Evolutionary conservation across 2,329 filamentous ascomycete species (phyloP).

Genomic region (Metarhizium humberi): DNA sequence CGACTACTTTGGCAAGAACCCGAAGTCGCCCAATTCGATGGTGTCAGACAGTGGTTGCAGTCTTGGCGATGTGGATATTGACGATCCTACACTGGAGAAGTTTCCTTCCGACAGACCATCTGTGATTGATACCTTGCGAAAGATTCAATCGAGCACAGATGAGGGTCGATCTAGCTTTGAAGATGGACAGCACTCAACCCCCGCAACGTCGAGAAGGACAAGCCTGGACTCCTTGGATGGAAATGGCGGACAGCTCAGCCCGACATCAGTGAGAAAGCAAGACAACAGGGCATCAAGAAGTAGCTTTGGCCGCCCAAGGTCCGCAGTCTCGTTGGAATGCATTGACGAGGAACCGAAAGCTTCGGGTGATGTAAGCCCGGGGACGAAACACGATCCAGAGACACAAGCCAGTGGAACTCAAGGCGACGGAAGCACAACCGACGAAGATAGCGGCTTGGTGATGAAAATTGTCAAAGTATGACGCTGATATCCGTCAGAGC

Average conservation of each 20-base stretch:
- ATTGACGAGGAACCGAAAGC: conserved; percentile 35
- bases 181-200: conserved; percentile 26
- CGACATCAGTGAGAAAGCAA: conserved; percentile 19
- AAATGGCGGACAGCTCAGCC: conserved; percentile 23
- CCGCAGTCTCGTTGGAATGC: conserved; percentile 32
- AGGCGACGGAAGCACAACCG: conserved; percentile 13
- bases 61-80: conserved; percentile 22
- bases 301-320: conserved; percentile 25
- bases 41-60: conserved; percentile 11
- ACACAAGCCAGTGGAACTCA: not conserved
- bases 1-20: conserved; percentile 12
- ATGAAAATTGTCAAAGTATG: conserved; percentile 12
- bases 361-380: not conserved
- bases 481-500: not conserved
- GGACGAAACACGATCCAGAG: not conserved
- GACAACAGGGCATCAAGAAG: conserved; percentile 23
- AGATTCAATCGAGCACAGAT: conserved; percentile 33
- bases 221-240: conserved; percentile 30
- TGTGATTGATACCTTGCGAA: conserved; percentile 35
- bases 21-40: conserved; percentile 10
- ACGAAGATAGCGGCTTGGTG: conserved; percentile 33
- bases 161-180: conserved; percentile 29
- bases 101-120: conserved; percentile 36
- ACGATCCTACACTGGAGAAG: conserved; percentile 38
- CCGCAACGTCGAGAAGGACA: conserved; percentile 20